Evolutionary conservation across 2,329 filamentous ascomycete genomes (phyloP).

Genomic region (Penicillium sp.): DNA sequence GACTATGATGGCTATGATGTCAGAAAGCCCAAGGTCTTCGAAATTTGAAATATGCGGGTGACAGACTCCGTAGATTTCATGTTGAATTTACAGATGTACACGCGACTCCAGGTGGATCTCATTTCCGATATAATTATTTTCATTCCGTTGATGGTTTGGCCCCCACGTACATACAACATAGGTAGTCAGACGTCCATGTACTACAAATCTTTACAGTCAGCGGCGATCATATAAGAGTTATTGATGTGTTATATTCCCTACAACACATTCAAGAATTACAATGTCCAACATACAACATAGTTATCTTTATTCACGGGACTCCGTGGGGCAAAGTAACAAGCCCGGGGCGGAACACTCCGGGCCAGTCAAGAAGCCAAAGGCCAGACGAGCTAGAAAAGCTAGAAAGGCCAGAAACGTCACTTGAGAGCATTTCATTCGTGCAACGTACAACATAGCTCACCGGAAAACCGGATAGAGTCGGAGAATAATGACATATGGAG

Average conservation of each 20-base stretch:
- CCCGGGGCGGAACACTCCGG: conserved; percentile 5
- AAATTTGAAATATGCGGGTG: not conserved
- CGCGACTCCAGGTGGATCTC: not conserved
- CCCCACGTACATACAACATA: not conserved
- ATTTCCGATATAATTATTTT: not conserved
- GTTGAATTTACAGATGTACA: not conserved
- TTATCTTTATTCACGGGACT: not conserved
- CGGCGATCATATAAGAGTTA: not conserved
- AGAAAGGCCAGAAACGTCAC: conserved; percentile 4
- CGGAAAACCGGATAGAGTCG: conserved; percentile 21
- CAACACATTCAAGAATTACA: not conserved
- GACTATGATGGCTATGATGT: not conserved
- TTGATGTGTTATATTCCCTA: not conserved
- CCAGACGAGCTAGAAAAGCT: not conserved
- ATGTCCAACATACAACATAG: not conserved
- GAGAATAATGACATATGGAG: conserved; percentile 1
- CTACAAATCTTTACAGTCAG: no score
- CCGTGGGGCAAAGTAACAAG: not conserved
- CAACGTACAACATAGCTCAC: not conserved
- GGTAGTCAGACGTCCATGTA: not conserved
- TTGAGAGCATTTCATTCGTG: conserved; percentile 3
- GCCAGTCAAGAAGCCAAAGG: not conserved
- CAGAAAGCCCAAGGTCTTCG: not conserved
- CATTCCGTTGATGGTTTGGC: not conserved
- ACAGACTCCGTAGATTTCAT: not conserved